Evolutionary conservation across 2,329 filamentous ascomycete species (phyloP), one percentile per base, ranked within the genome.

Genomic region (Pseudogymnoascus destructans): DNA sequence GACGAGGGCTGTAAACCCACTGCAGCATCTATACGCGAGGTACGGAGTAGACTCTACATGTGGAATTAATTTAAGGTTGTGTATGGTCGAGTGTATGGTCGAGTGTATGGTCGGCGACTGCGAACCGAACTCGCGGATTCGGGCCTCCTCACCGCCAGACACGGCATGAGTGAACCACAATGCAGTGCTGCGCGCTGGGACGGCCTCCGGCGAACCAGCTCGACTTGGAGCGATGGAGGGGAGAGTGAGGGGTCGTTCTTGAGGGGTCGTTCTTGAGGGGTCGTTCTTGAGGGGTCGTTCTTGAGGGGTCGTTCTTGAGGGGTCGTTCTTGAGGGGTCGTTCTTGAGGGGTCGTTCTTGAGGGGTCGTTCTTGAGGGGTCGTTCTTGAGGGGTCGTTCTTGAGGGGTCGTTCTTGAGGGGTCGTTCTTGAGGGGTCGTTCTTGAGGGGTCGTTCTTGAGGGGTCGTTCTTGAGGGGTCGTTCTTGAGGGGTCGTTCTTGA

Each of bases 41-140:
- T 46, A 25, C 40, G 40, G 27, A 21, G 40, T 46, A 25, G 9
- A 25, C 11, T n/a, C 19, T 25, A 46, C 40, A 46, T 46, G 40
- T 46, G 40, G 40, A 46, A 46, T 46, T 46, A 46, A 46, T 46
- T 46, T 46, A 46, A 46, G 40, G 40, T 46, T 46, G 40, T 25
- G 40, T 46, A 46, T 46, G 40, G 40, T 46, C 40, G 11, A 40
- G 36, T 11, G 36, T 19, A 40, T 40, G 17, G 36, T 19, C 33
- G 3, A 36, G 35, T 15, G 35, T 36, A 36, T 36, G 35, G 35
- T 17, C 6, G 11, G 40, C 40, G 40, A 46, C 27, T 46, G 40
- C 13, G 40, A 46, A 46, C 40, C 40, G 27, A 25, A 46, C 40
- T 46, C 40, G 40, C 40, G 40, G 40, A 15, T 7, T 13, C 40